Percentiles rank a stretch among this genome's conserved stretches.
Conservation (phyloP, 2,329 filamentous ascomycete species). For the Ambrosiella xylebori region DNA sequence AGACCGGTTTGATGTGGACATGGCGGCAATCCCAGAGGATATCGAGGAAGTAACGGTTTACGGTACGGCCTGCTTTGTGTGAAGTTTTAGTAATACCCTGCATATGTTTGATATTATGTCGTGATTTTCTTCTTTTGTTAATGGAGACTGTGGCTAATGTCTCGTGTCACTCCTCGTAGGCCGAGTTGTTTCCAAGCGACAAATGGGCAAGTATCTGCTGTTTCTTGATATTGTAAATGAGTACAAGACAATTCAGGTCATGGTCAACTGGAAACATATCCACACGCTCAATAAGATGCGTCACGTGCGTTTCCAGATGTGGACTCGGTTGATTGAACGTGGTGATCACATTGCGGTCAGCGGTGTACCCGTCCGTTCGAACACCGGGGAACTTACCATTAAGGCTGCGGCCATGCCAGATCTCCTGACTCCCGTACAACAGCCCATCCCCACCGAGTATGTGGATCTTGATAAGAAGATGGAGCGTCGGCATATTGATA, state of each 20-base stretch:
- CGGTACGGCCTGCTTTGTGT: conserved; percentile 15
- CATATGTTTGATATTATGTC: neutral
- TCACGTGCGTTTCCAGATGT: conserved; percentile 34
- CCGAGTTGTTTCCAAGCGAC: conserved; percentile 55
- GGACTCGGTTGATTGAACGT: conserved; percentile 50
- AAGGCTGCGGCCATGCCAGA: conserved; percentile 49
- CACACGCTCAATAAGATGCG: conserved; percentile 20
- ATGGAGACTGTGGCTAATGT: conserved; percentile 14
- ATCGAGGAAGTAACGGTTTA: conserved; percentile 16
- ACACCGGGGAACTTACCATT: conserved; percentile 60
- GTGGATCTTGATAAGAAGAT: conserved; percentile 55
- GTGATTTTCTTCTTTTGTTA: conserved; percentile 5
- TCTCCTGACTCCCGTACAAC: conserved; percentile 60
- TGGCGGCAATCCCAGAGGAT: neutral
- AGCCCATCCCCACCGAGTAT: conserved; percentile 57
- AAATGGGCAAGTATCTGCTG: conserved; percentile 57
- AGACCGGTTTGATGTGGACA: conserved; percentile 8
- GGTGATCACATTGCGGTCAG: conserved; percentile 69
- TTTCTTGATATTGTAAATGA: conserved; percentile 71
- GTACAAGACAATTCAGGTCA: conserved; percentile 54
- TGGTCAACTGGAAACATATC: conserved; percentile 46
- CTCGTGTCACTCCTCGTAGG: conserved; percentile 30
- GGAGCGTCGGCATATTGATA: conserved; percentile 67
- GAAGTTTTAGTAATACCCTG: neutral
- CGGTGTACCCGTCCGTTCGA: conserved; percentile 52